These are phyloP conservation scores for Epichloe sibirici DNA, from an alignment of 2,329 filamentous ascomycete species.

Conservation along the genomic window DNA sequence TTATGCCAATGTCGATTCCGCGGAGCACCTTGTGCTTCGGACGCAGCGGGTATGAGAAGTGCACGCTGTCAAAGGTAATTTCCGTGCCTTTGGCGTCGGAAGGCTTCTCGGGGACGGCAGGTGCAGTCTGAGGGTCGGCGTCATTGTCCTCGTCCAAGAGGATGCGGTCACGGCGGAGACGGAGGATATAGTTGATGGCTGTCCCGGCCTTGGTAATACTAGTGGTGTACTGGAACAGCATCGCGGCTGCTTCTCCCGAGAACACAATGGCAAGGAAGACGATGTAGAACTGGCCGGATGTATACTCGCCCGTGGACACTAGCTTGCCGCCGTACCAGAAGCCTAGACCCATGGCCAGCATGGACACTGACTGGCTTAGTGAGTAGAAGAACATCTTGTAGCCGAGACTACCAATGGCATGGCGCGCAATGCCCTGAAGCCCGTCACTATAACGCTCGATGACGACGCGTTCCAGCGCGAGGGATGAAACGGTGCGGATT, in stretches of 20 bases:
- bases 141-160: constrained; percentile 19
- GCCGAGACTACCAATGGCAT: constrained; percentile 18
- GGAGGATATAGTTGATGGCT: constrained; percentile 36
- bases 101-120: background rate
- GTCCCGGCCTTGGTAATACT: constrained; percentile 37
- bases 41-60: constrained; percentile 44
- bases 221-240: constrained; percentile 34
- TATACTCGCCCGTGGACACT: constrained; percentile 33
- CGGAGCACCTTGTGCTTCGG: constrained; percentile 23
- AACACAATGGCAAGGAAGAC: constrained; percentile 39
- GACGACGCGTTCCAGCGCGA: constrained; percentile 34
- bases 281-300: constrained; percentile 33
- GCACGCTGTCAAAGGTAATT: constrained; percentile 37
- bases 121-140: constrained; percentile 1
- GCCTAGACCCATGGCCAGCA: constrained; percentile 25
- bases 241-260: constrained; percentile 28
- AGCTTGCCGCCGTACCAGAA: constrained; percentile 31
- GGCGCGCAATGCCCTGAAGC: constrained; percentile 19
- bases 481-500: constrained; percentile 37
- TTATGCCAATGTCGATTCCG: constrained; percentile 27
- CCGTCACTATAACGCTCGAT: constrained; percentile 21
- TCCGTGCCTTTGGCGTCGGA: constrained; percentile 16
- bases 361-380: constrained; percentile 26
- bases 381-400: constrained; percentile 30
- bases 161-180: constrained; percentile 21